These are phyloP conservation scores for Alloteropsis angusta DNA, from an alignment of 202 grass and related monocot genomes.

Conservation along the genomic window DNA sequence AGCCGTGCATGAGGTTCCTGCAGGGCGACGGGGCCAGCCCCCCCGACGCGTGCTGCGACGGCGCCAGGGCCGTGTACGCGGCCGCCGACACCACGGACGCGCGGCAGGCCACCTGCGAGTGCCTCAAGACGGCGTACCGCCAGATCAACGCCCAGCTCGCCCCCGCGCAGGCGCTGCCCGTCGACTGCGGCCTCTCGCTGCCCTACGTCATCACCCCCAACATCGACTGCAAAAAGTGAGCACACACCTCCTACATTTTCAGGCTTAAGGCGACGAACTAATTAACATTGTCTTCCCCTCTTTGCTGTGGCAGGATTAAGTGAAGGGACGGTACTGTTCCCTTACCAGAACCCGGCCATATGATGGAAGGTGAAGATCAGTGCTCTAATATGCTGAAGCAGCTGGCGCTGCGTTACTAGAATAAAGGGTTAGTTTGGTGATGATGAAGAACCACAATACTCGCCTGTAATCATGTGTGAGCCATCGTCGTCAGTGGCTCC, in stretches of 20 bases:
- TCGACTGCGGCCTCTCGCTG: conserved; percentile 44
- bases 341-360: neutral
- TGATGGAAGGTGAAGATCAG: neutral
- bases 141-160: neutral
- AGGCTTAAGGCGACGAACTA: neutral
- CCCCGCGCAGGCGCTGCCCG: conserved; percentile 33
- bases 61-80: conserved; percentile 24
- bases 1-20: conserved; percentile 44
- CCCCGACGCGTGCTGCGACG: conserved; percentile 39
- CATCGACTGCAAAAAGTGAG: conserved; percentile 56
- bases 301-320: neutral
- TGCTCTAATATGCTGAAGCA: neutral
- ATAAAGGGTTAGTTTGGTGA: neutral
- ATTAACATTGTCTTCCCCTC: neutral
- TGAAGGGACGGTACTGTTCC: neutral
- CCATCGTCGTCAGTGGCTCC: neutral
- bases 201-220: conserved; percentile 33
- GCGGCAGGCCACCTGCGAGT: conserved; percentile 42
- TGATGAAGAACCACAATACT: too few relatives aligned
- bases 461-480: neutral
- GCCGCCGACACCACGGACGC: neutral
- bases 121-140: conserved; percentile 37
- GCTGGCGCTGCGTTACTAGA: neutral
- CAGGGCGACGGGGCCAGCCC: conserved; percentile 29
- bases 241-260: neutral